These are phyloP conservation scores for Oryza longistaminata DNA, from an alignment of 176 grass and related monocot genomes.

Conservation along the genomic window DNA sequence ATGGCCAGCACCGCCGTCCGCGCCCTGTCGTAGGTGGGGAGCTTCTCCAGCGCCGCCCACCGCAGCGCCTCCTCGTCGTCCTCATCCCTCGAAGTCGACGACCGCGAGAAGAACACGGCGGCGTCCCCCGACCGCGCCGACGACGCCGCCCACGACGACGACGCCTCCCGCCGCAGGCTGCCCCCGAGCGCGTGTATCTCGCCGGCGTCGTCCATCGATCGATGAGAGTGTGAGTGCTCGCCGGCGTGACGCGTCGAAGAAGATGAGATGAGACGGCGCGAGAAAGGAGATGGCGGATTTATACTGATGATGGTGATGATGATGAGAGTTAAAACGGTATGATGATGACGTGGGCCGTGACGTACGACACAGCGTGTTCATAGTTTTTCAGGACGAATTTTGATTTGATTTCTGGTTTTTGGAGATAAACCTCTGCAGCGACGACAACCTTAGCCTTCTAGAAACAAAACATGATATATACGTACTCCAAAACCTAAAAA, in stretches of 20 bases:
- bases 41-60: conserved; percentile 71
- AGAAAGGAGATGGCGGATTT: neutral
- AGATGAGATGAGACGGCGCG: neutral
- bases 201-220: conserved; percentile 52
- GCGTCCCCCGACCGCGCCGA: neutral
- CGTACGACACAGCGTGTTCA: neutral
- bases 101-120: conserved; percentile 50
- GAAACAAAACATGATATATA: neutral
- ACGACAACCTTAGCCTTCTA: conserved; percentile 20
- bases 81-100: conserved; percentile 40
- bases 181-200: conserved; percentile 50
- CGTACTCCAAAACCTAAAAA: too few relatives aligned
- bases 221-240: neutral
- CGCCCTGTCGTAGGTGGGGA: conserved; percentile 64
- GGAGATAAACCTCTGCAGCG: neutral
- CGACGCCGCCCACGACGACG: conserved; percentile 42
- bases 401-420: neutral
- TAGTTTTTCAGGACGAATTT: neutral
- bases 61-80: conserved; percentile 82
- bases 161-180: conserved; percentile 47
- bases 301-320: too few relatives aligned
- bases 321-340: neutral
- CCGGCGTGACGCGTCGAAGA: neutral
- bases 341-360: conserved; percentile 4
- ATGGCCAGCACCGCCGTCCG: conserved; percentile 57